These are phyloP conservation scores for Theobroma cacao DNA, from an alignment of 345 rosid species.

Conservation along the genomic window DNA sequence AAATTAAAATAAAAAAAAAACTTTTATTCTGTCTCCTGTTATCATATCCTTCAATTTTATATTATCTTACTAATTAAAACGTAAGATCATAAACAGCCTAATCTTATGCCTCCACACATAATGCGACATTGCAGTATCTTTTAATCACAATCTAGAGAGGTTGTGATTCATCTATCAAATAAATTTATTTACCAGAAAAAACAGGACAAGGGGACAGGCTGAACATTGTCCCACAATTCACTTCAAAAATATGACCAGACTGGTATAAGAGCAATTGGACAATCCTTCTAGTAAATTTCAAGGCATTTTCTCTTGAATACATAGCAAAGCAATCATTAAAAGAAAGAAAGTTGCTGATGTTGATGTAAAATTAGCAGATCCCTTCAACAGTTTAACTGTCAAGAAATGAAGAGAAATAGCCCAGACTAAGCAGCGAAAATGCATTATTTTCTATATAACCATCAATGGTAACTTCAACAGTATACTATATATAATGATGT, in stretches of 20 bases:
- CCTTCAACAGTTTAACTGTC: neutral
- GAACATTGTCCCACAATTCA: neutral
- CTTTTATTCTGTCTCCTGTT: neutral
- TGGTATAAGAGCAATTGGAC: neutral
- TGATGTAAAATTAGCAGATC: neutral
- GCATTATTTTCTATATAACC: neutral
- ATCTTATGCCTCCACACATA: neutral
- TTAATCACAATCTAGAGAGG: neutral
- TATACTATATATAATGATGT: neutral
- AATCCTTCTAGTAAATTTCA: neutral
- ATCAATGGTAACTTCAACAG: neutral
- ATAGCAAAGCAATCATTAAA: neutral
- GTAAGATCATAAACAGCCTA: neutral
- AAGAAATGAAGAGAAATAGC: constrained; percentile 1
- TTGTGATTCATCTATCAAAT: neutral
- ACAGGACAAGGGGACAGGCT: neutral
- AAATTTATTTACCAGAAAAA: neutral
- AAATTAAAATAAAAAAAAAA: neutral
- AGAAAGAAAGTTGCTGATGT: neutral
- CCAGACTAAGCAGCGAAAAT: neutral
- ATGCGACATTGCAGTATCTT: neutral
- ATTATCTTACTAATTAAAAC: neutral
- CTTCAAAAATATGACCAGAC: neutral
- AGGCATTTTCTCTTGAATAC: neutral
- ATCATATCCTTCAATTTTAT: neutral